Conservation (phyloP, 2,329 filamentous ascomycete species). For the Ilyonectria destructans region DNA sequence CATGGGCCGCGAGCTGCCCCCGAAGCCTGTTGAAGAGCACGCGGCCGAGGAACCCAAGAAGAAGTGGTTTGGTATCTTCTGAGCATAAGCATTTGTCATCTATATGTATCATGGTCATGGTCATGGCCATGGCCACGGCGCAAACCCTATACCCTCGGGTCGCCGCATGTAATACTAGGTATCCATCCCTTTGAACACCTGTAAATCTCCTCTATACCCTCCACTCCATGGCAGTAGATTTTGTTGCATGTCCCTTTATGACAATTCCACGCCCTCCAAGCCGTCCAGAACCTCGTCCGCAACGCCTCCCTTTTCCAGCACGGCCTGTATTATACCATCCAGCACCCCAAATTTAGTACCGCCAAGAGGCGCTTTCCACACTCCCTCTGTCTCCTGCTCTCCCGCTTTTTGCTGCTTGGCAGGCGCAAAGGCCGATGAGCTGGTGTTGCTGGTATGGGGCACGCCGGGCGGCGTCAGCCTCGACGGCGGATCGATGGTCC, state of each 20-base stretch:
- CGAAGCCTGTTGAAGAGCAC: constrained; percentile 48
- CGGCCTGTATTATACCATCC: constrained; percentile 82
- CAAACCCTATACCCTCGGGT: constrained; percentile 26
- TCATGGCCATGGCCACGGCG: constrained; percentile 39
- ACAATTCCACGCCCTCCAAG: constrained; percentile 82
- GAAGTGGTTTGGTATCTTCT: constrained; percentile 92
- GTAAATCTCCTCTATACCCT: constrained; percentile 27
- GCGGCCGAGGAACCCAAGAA: constrained; percentile 65
- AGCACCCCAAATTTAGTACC: constrained; percentile 85
- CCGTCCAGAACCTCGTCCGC: constrained; percentile 90
- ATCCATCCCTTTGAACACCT: constrained; percentile 32
- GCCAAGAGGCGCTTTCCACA: constrained; percentile 90
- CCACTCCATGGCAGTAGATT: constrained; percentile 14
- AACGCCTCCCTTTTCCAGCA: constrained; percentile 84
- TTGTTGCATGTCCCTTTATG: constrained; percentile 53
- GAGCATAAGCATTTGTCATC: constrained; percentile 37
- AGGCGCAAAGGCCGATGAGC: constrained; percentile 53
- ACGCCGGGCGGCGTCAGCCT: constrained; percentile 81
- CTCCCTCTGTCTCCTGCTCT: constrained; percentile 76
- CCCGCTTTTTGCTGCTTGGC: constrained; percentile 60
- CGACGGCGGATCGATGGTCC: constrained; percentile 83
- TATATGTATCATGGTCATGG: constrained; percentile 13
- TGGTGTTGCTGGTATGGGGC: constrained; percentile 73
- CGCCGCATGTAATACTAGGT: constrained; percentile 42
- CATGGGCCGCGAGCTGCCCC: constrained; percentile 55